Conservation (phyloP, 2,329 filamentous ascomycete species). For the Elsinoe batatas region DNA sequence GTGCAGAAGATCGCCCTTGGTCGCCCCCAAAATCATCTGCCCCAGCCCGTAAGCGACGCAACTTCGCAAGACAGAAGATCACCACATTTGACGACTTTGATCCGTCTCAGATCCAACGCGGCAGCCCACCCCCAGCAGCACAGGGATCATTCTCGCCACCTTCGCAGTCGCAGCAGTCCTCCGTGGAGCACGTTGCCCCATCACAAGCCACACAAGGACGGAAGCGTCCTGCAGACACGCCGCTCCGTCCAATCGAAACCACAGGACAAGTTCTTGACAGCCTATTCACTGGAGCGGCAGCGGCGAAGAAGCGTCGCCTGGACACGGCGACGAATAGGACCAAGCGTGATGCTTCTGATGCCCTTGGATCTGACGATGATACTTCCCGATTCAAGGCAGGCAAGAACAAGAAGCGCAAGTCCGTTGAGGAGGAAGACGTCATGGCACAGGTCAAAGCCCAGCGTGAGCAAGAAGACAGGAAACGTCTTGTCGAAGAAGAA, state of each 20-base stretch:
- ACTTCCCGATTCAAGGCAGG: constrained; percentile 8
- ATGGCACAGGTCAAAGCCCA: constrained; percentile 49
- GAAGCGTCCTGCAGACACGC: constrained; percentile 22
- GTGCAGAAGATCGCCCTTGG: background rate
- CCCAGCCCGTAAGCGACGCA: constrained; percentile 22
- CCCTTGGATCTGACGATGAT: constrained; percentile 14
- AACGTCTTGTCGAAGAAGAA: constrained; percentile 52
- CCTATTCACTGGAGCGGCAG: constrained; percentile 65
- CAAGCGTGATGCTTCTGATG: constrained; percentile 23
- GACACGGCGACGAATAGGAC: constrained; percentile 41
- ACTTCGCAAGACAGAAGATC: constrained; percentile 44
- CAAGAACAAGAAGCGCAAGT: constrained; percentile 31
- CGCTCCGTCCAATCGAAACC: constrained; percentile 18
- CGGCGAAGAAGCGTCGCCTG: constrained; percentile 67
- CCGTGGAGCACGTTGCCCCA: constrained; percentile 11
- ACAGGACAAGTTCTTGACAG: constrained; percentile 52
- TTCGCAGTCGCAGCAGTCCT: constrained; percentile 19
- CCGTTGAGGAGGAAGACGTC: constrained; percentile 51
- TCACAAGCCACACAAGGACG: constrained; percentile 23
- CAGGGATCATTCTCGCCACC: constrained; percentile 1
- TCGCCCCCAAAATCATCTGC: constrained; percentile 4
- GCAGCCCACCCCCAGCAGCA: constrained; percentile 14
- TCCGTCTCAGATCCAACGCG: constrained; percentile 22
- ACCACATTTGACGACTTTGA: constrained; percentile 39
- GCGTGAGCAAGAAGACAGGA: constrained; percentile 44